Evolutionary conservation across 257 asterid genomes (phyloP), one percentile per base, ranked within the genome.

Genomic region (Thymus quinquecostatus): DNA sequence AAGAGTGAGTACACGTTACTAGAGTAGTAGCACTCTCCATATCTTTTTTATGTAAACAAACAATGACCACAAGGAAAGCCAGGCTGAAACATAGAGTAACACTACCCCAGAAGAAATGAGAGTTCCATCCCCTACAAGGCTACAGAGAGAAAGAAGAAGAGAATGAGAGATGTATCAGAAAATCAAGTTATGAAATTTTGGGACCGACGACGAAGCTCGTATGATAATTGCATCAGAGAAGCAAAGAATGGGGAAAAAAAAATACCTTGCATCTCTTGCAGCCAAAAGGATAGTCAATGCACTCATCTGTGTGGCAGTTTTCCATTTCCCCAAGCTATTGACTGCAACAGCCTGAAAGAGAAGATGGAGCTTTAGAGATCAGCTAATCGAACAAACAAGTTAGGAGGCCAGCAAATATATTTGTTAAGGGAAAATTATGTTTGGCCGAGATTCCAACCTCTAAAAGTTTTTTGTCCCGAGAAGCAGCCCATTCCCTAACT

Each of bases 401-500:
- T 74, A 10, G 60, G 8, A 29, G 53, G 12, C 30, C 9, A 57
- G 47, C 4, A 1, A 60, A 21, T 48, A 41, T 27, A 44, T 75
- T 33, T 29, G 51, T 0, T 58, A 59, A 56, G 44, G 14, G 32
- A 13, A 78, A 75, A 63, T 43, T 56, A 68, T 71, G 14, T 34
- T 54, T 14, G 67, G 70, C 27, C 30, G 60, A 60, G 75, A 71
- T 62, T 44, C 62, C 60, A 72, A 94, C 98, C 96, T 92, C 92
- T 53, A 90, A 85, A 76, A 95, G 96, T 84, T 85, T 95, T 80
- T 76, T 83, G 74, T 89, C 96, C 75, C 86, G 97, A 69, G 97
- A 89, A 73, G 97, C 96, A 62, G 99, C 99, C 99, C 99, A 95
- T 85, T 95, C 99, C 83, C 99, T 84, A 66, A 95, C 98, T 0